Evolutionary conservation across 345 rosid genomes (phyloP).

Genomic region (Aegle marmelos): DNA sequence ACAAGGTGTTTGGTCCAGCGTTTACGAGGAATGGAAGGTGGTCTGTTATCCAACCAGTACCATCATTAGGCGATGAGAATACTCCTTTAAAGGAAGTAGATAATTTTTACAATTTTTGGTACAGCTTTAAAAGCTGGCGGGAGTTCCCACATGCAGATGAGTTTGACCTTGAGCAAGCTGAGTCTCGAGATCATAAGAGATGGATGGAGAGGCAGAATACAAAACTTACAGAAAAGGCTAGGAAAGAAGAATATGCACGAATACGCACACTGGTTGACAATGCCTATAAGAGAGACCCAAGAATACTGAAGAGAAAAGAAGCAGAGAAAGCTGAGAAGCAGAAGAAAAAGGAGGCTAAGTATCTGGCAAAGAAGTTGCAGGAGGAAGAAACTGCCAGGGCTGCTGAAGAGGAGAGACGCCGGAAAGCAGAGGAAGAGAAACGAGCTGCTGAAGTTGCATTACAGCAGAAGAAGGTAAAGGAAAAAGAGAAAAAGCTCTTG

Average conservation of each 20-base stretch:
- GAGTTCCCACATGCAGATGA: slow-evolving; percentile 97
- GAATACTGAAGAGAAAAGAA: slow-evolving; percentile 80
- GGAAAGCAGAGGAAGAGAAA: slow-evolving; percentile 76
- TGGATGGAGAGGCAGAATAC: slow-evolving; percentile 99
- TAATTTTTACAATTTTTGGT: slow-evolving; percentile 86
- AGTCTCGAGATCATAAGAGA: slow-evolving; percentile 94
- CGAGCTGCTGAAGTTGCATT: slow-evolving; percentile 79
- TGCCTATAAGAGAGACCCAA: slow-evolving; percentile 88
- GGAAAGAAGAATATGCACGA: slow-evolving; percentile 92
- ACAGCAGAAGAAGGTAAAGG: slow-evolving; percentile 80
- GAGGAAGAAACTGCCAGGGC: slow-evolving; percentile 82
- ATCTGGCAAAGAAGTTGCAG: slow-evolving; percentile 77
- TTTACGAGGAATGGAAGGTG: slow-evolving; percentile 96
- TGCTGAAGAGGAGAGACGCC: slow-evolving; percentile 77
- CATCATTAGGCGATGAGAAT: slow-evolving; percentile 71
- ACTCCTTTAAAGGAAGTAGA: slow-evolving; percentile 72
- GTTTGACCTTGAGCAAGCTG: slow-evolving; percentile 92
- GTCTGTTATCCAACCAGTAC: slow-evolving; percentile 81
- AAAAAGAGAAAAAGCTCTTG: slow-evolving; percentile 91
- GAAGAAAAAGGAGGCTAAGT: slow-evolving; percentile 79
- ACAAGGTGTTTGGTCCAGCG: slow-evolving; percentile 96
- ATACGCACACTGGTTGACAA: slow-evolving; percentile 85
- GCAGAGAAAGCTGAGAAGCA: slow-evolving; percentile 87
- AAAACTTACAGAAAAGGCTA: slow-evolving; percentile 73
- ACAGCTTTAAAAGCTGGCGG: slow-evolving; percentile 93